These are phyloP conservation scores for Rhodotorula graminis DNA, from an alignment of 768 basidiomycete species.

Conservation along the genomic window DNA sequence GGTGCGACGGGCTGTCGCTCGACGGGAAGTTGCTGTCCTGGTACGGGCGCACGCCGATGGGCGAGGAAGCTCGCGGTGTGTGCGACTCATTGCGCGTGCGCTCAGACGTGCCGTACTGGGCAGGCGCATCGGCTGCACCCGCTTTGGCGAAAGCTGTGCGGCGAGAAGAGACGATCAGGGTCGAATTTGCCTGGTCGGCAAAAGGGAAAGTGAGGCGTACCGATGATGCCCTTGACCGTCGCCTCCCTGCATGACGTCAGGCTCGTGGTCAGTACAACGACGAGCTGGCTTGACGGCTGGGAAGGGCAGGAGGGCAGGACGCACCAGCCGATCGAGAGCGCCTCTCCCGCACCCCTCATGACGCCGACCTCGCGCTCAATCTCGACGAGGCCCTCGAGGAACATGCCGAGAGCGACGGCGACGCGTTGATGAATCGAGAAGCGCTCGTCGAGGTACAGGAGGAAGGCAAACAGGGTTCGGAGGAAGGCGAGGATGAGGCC, in stretches of 20 bases:
- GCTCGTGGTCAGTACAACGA: background rate
- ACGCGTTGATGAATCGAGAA: constrained; percentile 11
- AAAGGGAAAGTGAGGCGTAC: too few relatives aligned
- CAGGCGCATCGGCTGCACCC: background rate
- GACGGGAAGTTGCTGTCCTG: background rate
- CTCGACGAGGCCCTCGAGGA: constrained; percentile 22
- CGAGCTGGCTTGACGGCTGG: background rate
- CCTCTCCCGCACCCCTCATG: constrained; percentile 12
- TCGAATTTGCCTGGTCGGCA: too few relatives aligned
- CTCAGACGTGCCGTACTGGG: background rate
- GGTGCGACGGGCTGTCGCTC: background rate
- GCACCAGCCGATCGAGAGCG: constrained; percentile 21
- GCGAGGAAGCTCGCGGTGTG: background rate
- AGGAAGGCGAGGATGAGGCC: background rate
- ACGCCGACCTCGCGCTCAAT: constrained; percentile 26
- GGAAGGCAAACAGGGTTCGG: constrained; percentile 6
- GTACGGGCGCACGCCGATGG: too few relatives aligned
- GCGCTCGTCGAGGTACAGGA: constrained; percentile 20
- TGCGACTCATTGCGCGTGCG: background rate
- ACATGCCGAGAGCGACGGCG: background rate
- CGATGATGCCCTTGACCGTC: constrained; percentile 15
- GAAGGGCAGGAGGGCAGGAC: background rate
- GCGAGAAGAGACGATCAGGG: background rate
- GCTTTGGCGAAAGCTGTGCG: constrained; percentile 16
- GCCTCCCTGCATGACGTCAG: background rate